Evolutionary conservation across 176 grass and related monocot species (phyloP).

Genomic region (Bromus sterilis): DNA sequence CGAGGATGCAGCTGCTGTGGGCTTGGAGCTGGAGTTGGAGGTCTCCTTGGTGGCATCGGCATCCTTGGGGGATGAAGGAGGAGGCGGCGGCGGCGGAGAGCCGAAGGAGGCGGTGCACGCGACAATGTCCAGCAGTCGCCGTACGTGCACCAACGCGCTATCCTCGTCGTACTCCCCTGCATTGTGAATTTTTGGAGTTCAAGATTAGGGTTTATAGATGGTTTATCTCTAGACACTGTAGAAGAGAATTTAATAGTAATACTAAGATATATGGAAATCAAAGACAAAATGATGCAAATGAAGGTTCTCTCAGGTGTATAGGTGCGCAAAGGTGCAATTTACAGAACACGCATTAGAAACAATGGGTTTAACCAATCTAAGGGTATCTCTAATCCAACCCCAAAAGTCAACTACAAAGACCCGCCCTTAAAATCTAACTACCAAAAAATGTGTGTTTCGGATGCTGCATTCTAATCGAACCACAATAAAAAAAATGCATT

Average conservation of each 20-base stretch:
- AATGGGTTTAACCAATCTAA: no score
- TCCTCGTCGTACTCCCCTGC: slow-evolving; percentile 85
- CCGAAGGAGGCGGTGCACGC: slow-evolving; percentile 74
- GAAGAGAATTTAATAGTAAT: neutral
- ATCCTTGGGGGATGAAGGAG: slow-evolving; percentile 31
- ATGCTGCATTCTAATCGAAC: no score
- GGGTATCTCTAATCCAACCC: no score
- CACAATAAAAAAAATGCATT: no score
- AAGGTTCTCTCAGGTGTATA: neutral
- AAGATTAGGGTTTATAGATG: no score
- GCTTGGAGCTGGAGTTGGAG: slow-evolving; percentile 27
- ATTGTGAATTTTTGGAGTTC: neutral
- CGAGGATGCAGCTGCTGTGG: neutral
- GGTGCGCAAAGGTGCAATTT: no score
- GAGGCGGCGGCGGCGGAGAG: slow-evolving; percentile 35
- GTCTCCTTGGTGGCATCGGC: slow-evolving; percentile 31
- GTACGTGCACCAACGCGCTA: slow-evolving; percentile 56
- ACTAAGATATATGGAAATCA: neutral
- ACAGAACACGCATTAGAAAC: no score
- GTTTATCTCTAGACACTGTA: neutral
- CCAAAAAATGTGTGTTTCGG: no score
- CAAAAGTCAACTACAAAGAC: no score
- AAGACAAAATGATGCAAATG: neutral
- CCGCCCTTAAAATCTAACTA: no score
- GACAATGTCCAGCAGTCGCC: slow-evolving; percentile 73